phyloP scores from a whole-genome alignment of 2,329 filamentous ascomycete genomes.

The Coniochaeta sp. region DNA sequence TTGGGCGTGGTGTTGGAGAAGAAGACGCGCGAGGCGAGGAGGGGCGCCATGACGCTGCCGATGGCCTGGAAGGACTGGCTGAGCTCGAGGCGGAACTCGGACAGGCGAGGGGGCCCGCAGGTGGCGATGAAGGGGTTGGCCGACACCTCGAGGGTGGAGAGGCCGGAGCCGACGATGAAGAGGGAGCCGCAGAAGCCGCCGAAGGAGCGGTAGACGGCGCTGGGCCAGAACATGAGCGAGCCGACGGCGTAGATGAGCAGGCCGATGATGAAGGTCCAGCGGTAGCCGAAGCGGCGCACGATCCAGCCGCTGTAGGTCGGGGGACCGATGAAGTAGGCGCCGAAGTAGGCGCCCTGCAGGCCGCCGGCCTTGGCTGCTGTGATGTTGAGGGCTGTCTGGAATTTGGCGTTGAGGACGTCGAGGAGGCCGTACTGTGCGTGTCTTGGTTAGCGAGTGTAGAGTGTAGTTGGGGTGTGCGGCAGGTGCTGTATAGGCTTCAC shows the following conservation, averaged over 20 bases:
- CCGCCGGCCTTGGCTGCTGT: slow-evolving; percentile 12
- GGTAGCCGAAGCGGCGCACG: slow-evolving; percentile 52
- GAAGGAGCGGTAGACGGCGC: slow-evolving; percentile 55
- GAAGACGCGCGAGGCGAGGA: slow-evolving; percentile 63
- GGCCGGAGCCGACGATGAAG: slow-evolving; percentile 64
- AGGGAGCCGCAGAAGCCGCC: slow-evolving; percentile 63
- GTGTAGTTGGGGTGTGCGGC: background rate
- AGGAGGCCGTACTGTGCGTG: slow-evolving; percentile 26
- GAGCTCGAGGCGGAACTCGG: slow-evolving; percentile 65
- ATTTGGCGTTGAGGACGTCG: slow-evolving; percentile 34
- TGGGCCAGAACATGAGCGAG: slow-evolving; percentile 42
- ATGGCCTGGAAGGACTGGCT: slow-evolving; percentile 69
- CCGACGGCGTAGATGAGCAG: slow-evolving; percentile 56
- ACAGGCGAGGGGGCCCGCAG: slow-evolving; percentile 55
- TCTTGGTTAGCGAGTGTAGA: background rate
- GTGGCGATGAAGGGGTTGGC: slow-evolving; percentile 61
- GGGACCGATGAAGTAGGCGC: slow-evolving; percentile 55
- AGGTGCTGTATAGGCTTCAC: background rate
- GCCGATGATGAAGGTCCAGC: slow-evolving; percentile 56
- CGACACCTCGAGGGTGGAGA: slow-evolving; percentile 66
- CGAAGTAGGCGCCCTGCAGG: slow-evolving; percentile 24
- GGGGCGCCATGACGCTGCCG: slow-evolving; percentile 62
- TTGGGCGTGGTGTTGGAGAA: slow-evolving; percentile 51
- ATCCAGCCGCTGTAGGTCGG: slow-evolving; percentile 57
- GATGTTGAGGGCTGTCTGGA: slow-evolving; percentile 11